A percentile compares a stretch with the other conserved stretches of the same genome.
phyloP scores from a whole-genome alignment of 192 early-diverging fungal genomes.

The Kappamyces sp. region DNA sequence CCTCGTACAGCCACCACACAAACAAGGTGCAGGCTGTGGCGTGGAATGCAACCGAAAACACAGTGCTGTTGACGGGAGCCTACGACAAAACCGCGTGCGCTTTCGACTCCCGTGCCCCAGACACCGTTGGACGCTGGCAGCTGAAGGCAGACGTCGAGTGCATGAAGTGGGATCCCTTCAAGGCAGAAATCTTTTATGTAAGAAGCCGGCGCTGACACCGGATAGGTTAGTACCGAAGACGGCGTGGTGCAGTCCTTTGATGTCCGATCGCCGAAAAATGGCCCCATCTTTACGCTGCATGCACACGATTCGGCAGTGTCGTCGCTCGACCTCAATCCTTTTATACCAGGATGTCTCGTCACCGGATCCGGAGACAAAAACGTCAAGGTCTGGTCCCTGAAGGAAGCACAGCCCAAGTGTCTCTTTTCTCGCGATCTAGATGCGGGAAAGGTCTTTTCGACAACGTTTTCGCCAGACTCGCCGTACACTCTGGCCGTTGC shows the following conservation, averaged over 20 bases:
- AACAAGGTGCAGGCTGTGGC: constrained; percentile 86
- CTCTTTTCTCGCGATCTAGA: constrained; percentile 81
- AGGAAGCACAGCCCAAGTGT: constrained; percentile 66
- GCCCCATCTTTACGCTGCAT: constrained; percentile 79
- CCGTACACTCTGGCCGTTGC: constrained; percentile 83
- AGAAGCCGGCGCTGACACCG: background rate
- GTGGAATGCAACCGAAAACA: constrained; percentile 87
- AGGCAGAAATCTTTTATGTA: constrained; percentile 56
- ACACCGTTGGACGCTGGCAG: constrained; percentile 59
- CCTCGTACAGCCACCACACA: constrained; percentile 79
- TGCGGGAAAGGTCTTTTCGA: constrained; percentile 77
- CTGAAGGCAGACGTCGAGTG: constrained; percentile 86
- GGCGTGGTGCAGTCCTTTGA: constrained; percentile 90
- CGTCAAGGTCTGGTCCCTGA: constrained; percentile 91
- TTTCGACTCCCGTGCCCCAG: constrained; percentile 88
- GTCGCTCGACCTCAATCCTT: constrained; percentile 77
- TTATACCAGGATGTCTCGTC: constrained; percentile 74
- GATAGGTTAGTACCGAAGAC: constrained; percentile 75
- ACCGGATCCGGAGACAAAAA: constrained; percentile 87
- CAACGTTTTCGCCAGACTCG: constrained; percentile 85
- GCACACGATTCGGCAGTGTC: constrained; percentile 90
- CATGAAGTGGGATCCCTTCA: constrained; percentile 86
- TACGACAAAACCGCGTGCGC: constrained; percentile 85
- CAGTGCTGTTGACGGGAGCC: constrained; percentile 82
- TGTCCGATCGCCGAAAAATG: constrained; percentile 42